A percentile compares a stretch with the other conserved stretches of the same genome.
Evolutionary conservation across 305 asterid genomes (phyloP).

Genomic region (Fraxinus angustifolia): DNA sequence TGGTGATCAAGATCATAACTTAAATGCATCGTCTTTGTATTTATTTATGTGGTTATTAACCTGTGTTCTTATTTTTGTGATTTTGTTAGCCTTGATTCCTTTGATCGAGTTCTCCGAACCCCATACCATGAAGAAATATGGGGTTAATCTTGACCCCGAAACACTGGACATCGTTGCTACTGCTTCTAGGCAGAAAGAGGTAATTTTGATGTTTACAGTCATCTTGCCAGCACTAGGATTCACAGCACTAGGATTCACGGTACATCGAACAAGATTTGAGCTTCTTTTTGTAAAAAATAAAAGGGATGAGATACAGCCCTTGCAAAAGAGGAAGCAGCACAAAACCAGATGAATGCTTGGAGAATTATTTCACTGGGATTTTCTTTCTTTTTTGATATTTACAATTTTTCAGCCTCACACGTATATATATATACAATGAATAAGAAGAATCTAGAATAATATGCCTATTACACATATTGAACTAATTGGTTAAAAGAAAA

Average conservation of each 20-base stretch:
- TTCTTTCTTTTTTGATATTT: too few species aligned
- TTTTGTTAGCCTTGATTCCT: conserved; percentile 70
- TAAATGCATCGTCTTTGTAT: neutral
- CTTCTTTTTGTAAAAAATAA: neutral
- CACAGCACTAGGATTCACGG: neutral
- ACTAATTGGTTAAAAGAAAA: too few species aligned
- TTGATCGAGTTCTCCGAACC: conserved; percentile 50
- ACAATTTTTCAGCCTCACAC: too few species aligned
- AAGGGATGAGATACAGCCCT: too few species aligned
- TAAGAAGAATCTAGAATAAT: too few species aligned
- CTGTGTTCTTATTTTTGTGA: neutral
- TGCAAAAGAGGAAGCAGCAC: too few species aligned
- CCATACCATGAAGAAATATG: conserved; percentile 62
- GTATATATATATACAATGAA: too few species aligned
- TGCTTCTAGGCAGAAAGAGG: conserved; percentile 72
- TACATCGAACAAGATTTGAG: neutral
- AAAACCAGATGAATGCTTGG: too few species aligned
- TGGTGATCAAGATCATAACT: neutral
- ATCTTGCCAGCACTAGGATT: neutral
- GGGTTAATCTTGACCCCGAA: conserved; percentile 55
- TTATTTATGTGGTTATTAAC: neutral
- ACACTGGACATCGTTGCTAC: conserved; percentile 57
- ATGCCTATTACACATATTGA: too few species aligned
- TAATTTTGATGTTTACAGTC: conserved; percentile 7
- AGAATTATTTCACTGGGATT: too few species aligned